Percentiles rank a stretch among this genome's conserved stretches.
phyloP scores from a whole-genome alignment of 345 rosid genomes.

The Citrus trifoliata region DNA sequence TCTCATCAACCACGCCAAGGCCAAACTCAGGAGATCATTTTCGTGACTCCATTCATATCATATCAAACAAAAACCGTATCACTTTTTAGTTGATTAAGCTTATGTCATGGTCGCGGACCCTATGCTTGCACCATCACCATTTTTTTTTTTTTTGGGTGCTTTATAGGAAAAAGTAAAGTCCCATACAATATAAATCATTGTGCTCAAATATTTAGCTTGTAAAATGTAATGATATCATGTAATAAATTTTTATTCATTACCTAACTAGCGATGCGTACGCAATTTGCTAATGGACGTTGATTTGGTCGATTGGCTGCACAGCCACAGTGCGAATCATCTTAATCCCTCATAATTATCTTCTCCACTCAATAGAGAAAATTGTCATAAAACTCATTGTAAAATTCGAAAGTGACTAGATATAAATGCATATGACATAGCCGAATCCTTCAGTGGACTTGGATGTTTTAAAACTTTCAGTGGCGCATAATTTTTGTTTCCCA shows the following conservation, averaged over 20 bases:
- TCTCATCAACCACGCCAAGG: constrained; percentile 8
- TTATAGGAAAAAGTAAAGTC: background rate
- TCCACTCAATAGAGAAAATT: too few relatives aligned
- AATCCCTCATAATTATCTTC: too few relatives aligned
- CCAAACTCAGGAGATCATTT: background rate
- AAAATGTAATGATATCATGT: too few relatives aligned
- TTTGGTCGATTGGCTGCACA: background rate
- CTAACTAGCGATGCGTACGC: background rate
- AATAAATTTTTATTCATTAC: background rate
- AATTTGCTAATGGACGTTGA: background rate
- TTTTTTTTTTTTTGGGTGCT: background rate
- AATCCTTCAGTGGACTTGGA: background rate
- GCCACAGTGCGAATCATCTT: background rate
- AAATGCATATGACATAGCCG: background rate
- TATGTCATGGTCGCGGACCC: background rate
- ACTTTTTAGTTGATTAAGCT: background rate
- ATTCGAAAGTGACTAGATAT: too few relatives aligned
- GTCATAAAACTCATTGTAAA: too few relatives aligned
- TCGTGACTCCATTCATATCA: background rate
- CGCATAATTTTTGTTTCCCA: background rate
- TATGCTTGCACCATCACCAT: background rate
- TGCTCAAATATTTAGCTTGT: background rate
- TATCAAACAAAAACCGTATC: background rate
- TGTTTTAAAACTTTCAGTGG: background rate
- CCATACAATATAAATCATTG: background rate